phyloP scores from a whole-genome alignment of 164 flowering plant species.

The Taxillus chinensis region DNA sequence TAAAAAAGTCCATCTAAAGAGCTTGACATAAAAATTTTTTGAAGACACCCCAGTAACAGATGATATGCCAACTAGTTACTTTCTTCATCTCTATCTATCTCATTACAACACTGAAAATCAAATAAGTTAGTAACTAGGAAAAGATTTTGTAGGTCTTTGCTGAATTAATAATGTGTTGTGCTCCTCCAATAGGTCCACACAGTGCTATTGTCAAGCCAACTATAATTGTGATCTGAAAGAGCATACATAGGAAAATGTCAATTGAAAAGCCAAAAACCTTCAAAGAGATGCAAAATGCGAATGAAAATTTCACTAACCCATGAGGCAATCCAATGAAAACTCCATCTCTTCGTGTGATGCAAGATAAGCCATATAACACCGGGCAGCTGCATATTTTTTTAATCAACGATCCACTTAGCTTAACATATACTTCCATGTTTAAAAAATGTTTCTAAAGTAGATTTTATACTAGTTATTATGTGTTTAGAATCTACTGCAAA shows the following conservation, averaged over 20 bases:
- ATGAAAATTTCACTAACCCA: slow-evolving; percentile 16
- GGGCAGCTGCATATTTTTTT: slow-evolving; percentile 19
- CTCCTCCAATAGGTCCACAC: slow-evolving; percentile 26
- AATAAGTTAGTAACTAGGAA: slow-evolving; percentile 9
- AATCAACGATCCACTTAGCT: background rate
- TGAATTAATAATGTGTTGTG: slow-evolving; percentile 13
- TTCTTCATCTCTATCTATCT: too few relatives aligned
- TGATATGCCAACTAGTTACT: too few relatives aligned
- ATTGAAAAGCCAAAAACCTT: background rate
- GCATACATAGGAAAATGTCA: background rate
- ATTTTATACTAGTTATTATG: background rate
- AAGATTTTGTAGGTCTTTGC: slow-evolving; percentile 21
- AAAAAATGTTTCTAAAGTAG: background rate
- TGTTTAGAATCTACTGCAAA: too few relatives aligned
- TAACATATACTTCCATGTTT: background rate
- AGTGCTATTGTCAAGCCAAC: slow-evolving; percentile 16
- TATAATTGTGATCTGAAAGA: slow-evolving; percentile 21
- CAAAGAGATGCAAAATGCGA: background rate
- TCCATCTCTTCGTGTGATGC: slow-evolving; percentile 16
- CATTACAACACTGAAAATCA: background rate
- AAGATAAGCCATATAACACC: slow-evolving; percentile 26
- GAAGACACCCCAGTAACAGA: too few relatives aligned
- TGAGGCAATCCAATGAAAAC: slow-evolving; percentile 20
- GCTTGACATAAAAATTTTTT: too few relatives aligned
- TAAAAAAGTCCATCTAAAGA: too few relatives aligned